These are phyloP conservation scores for Trichosanthes truncata DNA, from an alignment of 306 rosid species.

Conservation along the genomic window DNA sequence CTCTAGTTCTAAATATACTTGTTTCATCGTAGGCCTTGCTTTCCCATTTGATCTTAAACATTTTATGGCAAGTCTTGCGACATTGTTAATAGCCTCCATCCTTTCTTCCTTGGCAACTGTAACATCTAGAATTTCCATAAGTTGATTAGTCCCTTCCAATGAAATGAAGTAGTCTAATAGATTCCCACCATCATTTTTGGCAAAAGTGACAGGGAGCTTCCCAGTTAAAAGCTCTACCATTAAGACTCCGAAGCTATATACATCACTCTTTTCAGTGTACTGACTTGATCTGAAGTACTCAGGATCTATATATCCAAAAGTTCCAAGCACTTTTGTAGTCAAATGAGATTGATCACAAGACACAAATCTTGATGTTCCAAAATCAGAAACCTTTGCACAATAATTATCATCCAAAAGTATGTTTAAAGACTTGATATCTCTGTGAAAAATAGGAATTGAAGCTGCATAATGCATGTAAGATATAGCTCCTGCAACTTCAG, in stretches of 20 bases:
- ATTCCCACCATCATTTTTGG: slow-evolving; percentile 22
- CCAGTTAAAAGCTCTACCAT: slow-evolving; percentile 45
- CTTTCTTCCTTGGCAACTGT: slow-evolving; percentile 23
- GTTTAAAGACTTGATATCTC: slow-evolving; percentile 56
- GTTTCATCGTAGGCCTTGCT: slow-evolving; percentile 53
- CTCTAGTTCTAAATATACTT: slow-evolving; percentile 38
- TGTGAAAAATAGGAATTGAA: slow-evolving; percentile 44
- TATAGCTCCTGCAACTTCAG: slow-evolving; percentile 58
- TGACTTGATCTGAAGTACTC: slow-evolving; percentile 46
- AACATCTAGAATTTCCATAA: slow-evolving; percentile 26
- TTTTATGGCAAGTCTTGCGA: slow-evolving; percentile 39
- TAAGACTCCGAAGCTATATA: slow-evolving; percentile 46
- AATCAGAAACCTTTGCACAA: slow-evolving; percentile 22
- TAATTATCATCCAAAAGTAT: slow-evolving; percentile 37
- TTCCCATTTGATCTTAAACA: slow-evolving; percentile 42
- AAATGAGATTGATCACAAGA: slow-evolving; percentile 46
- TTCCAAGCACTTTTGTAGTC: slow-evolving; percentile 46
- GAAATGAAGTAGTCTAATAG: slow-evolving; percentile 34
- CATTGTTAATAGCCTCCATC: slow-evolving; percentile 17
- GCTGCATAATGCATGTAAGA: slow-evolving; percentile 59
- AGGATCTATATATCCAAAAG: slow-evolving; percentile 63
- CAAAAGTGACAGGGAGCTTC: slow-evolving; percentile 24
- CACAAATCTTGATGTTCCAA: slow-evolving; percentile 52
- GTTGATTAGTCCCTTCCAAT: slow-evolving; percentile 17
- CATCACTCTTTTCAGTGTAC: slow-evolving; percentile 39